Conservation (phyloP, 768 basidiomycete genomes). For the Leccinum fibrillosum region DNA sequence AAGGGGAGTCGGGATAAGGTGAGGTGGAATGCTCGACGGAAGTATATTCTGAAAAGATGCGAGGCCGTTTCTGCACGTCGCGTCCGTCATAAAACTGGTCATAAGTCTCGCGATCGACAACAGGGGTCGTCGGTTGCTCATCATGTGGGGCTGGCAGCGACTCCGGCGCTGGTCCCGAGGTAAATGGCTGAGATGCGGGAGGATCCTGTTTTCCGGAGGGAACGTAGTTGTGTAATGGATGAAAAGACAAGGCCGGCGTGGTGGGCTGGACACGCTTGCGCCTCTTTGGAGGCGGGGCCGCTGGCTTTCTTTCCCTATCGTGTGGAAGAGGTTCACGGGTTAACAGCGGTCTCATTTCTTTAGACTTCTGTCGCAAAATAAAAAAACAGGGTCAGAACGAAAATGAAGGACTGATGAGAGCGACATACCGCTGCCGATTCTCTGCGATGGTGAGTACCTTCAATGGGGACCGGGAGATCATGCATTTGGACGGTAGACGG, state of each 20-base stretch:
- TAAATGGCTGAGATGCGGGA: slow-evolving; percentile 1
- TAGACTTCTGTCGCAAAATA: slow-evolving; percentile 18
- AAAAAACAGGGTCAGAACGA: slow-evolving; percentile 8
- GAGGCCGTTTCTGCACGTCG: slow-evolving; percentile 18
- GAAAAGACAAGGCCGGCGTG: slow-evolving; percentile 18
- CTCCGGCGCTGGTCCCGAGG: slow-evolving; percentile 8
- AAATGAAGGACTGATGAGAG: slow-evolving; percentile 11
- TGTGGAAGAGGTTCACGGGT: slow-evolving; percentile 23
- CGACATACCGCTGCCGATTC: slow-evolving; percentile 20
- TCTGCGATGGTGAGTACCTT: slow-evolving; percentile 14
- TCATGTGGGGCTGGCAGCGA: slow-evolving; percentile 9
- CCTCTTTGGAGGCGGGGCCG: slow-evolving; percentile 13
- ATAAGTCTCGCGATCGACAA: slow-evolving; percentile 7
- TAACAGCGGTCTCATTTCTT: slow-evolving; percentile 16
- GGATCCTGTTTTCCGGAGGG: slow-evolving; percentile 26
- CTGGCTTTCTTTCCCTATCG: slow-evolving; percentile 24
- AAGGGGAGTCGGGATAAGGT: slow-evolving; percentile 11
- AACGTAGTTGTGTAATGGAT: slow-evolving; percentile 16
- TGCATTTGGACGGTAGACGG: slow-evolving; percentile 10
- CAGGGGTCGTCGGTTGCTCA: slow-evolving; percentile 7
- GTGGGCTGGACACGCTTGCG: slow-evolving; percentile 23
- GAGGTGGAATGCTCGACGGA: slow-evolving; percentile 4
- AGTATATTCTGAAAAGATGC: slow-evolving; percentile 8
- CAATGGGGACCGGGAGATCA: slow-evolving; percentile 12
- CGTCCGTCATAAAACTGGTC: slow-evolving; percentile 6